Evolutionary conservation across 495 filamentous ascomycete species (phyloP), one percentile per base, ranked within the genome.

Genomic region (Sabuloglossum arenarium): DNA sequence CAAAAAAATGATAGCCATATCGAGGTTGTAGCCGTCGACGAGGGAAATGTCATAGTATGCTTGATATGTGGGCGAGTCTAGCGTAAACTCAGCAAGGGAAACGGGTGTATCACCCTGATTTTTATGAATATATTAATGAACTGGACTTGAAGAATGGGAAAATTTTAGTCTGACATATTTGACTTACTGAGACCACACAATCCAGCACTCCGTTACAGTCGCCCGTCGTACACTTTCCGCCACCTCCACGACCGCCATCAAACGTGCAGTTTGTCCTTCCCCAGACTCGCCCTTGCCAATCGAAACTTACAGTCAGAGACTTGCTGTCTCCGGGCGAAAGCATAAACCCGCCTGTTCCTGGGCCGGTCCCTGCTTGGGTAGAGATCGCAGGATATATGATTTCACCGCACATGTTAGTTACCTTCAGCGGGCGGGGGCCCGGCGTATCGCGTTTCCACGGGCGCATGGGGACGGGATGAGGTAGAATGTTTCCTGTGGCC

Each of bases 41-140:
- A 89, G 75, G 32, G 83, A 86, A 58, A 90, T 83, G 66, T 90
- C 86, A 66, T 88, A 88, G 66, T 82, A 89, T 4, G 78, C 81
- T 62, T 86, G 78, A 12, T 68, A 71, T 55, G 72, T 70, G 31
- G 68, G 65, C n/a, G 71, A 68, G 37, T 73, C 70, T 39, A 88
- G 75, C 52, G 80, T 86, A 64, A 88, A 85, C 59, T 90, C 85
- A 19, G 81, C 83, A 6, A 90, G 72, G 3, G 82, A 85, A 6
- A 75, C 76, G 0, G 85, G 85, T 3, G 77, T 71, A 30, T 73
- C 72, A 19, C 85, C 83, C 78, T 77, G 54, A 31, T 54, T 21
- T 31, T 53, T 37, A 59, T 29, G 14, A 23, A 42, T 10, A 46
- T n/a, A 66, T 39, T 51, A 25, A 54, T 25, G 39, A 25, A n/a